phyloP scores from a whole-genome alignment of 805 yeast genomes.

The Wickerhamomyces hampshirensis region DNA sequence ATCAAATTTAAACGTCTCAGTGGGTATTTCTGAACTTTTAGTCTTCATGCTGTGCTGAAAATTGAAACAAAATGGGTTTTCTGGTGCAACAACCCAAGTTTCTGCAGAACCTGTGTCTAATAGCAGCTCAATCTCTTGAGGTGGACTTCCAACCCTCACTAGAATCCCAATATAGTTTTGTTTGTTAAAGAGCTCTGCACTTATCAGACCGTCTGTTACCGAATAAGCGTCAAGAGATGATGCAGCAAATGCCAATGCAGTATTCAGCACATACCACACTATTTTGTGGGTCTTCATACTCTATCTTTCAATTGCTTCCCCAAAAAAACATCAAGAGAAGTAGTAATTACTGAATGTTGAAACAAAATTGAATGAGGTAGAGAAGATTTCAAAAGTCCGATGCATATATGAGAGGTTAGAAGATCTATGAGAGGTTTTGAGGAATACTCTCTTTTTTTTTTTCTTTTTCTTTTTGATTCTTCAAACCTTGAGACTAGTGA shows the following conservation, averaged over 20 bases:
- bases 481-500: too few species aligned
- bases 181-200: conserved; percentile 6
- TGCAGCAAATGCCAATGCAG: background rate
- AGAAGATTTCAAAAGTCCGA: too few species aligned
- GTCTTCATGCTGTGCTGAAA: too few species aligned
- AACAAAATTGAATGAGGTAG: too few species aligned
- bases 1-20: background rate
- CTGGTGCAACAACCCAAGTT: conserved; percentile 28
- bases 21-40: background rate
- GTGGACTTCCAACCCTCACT: conserved; percentile 16
- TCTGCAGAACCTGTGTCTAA: conserved; percentile 32
- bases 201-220: conserved; percentile 1
- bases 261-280: background rate
- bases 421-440: too few species aligned
- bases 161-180: conserved; percentile 5
- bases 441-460: too few species aligned
- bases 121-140: conserved; percentile 25
- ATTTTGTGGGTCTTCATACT: background rate
- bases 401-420: too few species aligned
- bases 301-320: background rate
- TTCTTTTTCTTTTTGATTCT: too few species aligned
- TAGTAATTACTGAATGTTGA: too few species aligned
- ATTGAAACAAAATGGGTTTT: conserved; percentile 16
- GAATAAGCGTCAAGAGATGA: background rate
- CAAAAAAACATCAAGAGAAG: too few species aligned